A percentile compares a stretch with the other conserved stretches of the same genome.
Evolutionary conservation across 2,329 filamentous ascomycete genomes (phyloP).

Genomic region (Alternaria metachromatica): DNA sequence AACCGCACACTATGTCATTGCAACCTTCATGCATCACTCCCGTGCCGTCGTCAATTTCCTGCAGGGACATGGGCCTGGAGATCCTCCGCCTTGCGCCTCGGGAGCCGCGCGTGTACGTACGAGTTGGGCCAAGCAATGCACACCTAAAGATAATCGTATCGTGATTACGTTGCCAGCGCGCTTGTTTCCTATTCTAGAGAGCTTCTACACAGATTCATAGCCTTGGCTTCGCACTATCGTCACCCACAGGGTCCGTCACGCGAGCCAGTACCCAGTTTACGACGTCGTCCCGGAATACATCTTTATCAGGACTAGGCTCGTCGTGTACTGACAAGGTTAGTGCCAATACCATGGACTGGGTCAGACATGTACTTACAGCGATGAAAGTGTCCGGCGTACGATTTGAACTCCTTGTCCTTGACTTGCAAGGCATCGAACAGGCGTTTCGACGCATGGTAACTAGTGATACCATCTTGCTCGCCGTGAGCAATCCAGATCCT

Average conservation of each 20-base stretch:
- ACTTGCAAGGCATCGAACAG: constrained; percentile 67
- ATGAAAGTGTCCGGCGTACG: constrained; percentile 81
- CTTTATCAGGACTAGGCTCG: constrained; percentile 45
- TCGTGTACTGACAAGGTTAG: constrained; percentile 45
- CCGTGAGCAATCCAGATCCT: constrained; percentile 79
- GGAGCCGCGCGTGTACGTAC: constrained; percentile 13
- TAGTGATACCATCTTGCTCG: constrained; percentile 73
- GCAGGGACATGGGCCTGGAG: constrained; percentile 1
- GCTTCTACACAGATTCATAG: constrained; percentile 27
- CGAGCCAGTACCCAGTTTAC: constrained; percentile 45
- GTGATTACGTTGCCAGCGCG: constrained; percentile 14
- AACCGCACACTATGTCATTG: neutral
- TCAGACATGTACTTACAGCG: constrained; percentile 57
- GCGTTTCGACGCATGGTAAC: constrained; percentile 67
- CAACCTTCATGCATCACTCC: neutral
- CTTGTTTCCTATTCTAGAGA: constrained; percentile 9
- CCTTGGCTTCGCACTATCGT: constrained; percentile 41
- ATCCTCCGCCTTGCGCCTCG: constrained; percentile 13
- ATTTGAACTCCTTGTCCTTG: constrained; percentile 72
- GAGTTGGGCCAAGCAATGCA: neutral
- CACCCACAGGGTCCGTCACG: constrained; percentile 38
- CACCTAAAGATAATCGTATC: neutral
- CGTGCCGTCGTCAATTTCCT: constrained; percentile 9
- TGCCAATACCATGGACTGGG: neutral
- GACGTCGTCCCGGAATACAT: constrained; percentile 45